These are phyloP conservation scores for Platanus orientalis DNA, from an alignment of 164 flowering plant species.

Conservation along the genomic window DNA sequence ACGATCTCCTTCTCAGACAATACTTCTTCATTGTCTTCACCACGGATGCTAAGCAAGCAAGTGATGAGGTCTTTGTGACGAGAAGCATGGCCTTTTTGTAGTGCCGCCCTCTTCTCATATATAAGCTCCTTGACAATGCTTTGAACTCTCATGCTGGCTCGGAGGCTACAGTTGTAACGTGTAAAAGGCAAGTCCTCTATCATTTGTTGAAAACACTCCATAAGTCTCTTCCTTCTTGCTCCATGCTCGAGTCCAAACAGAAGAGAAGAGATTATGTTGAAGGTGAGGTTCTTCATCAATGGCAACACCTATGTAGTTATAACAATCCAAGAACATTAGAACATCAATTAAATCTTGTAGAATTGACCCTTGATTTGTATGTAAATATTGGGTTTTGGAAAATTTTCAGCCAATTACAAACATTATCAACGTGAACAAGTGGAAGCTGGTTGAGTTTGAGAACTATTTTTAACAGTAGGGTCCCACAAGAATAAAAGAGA, in stretches of 20 bases:
- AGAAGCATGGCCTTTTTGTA: constrained; percentile 28
- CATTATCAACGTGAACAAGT: no score
- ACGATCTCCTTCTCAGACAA: constrained; percentile 51
- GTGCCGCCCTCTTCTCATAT: constrained; percentile 32
- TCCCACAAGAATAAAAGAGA: no score
- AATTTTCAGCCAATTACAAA: no score
- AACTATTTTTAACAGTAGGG: no score
- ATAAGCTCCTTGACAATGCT: constrained; percentile 30
- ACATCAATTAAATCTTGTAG: no score
- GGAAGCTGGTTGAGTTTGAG: no score
- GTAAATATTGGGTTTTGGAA: neutral
- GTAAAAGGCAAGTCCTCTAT: constrained; percentile 60
- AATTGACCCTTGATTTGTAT: neutral
- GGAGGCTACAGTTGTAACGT: constrained; percentile 45
- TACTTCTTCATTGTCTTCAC: constrained; percentile 12
- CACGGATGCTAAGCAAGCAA: constrained; percentile 37
- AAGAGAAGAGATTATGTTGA: constrained; percentile 57
- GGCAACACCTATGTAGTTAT: constrained; percentile 63
- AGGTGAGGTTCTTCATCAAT: constrained; percentile 57
- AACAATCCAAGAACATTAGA: no score
- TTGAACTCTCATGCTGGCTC: constrained; percentile 36
- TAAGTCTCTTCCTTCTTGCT: constrained; percentile 29
- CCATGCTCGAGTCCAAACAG: constrained; percentile 49
- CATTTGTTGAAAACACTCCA: constrained; percentile 36
- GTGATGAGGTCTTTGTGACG: constrained; percentile 53